Base-by-base conservation (phyloP, 2,329 filamentous ascomycete species). In the Mycosphaerella sp. region DNA sequence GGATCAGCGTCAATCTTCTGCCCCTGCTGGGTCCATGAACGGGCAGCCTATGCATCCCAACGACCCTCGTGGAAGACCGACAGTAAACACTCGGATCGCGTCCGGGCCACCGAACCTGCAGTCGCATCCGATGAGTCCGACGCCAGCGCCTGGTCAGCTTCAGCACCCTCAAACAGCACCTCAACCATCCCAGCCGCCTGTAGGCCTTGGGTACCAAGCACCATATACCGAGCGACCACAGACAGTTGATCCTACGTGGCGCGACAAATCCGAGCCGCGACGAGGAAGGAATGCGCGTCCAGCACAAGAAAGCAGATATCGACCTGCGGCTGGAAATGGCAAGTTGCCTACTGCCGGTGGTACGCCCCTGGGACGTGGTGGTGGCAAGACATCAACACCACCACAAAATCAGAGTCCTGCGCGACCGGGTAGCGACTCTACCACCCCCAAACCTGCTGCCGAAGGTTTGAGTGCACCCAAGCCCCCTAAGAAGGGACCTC, bases 401-500 rank as follows among this genome's bases (percentile, higher is more conserved):
- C 58, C 61, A 23, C 54, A 58, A 48, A 52, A 61, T 23, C 45
- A 57, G 36, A 47, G 43, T 11, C 51, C 51, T 14, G 29, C 29
- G 31, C 42, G 41, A 3, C 61, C 66, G 11, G 58, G 67, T 5
- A 58, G 66, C 17, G 47, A 57, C 2, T 45, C 63, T 10, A 66
- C 69, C 52, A 64, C 70, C n/a, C 56, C 65, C 8, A 62, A 60
- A n/a, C 59, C 48, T 5, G 14, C 46, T 23, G 48, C 29, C 8
- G 42, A 51, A 39, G 57, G 34, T 11, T n/a, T 38, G 34, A 38
- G 12, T n/a, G 10, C 69, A 14, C 65, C 65, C 26, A 73, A 71
- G 58, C 69, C 74, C 44, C 76, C 80, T 32, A 80, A 79, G 47
- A 88, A 90, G 67, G 93, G 92, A 9, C 92, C 93, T 1, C 89